These are phyloP conservation scores for Xylaria venustula DNA, from an alignment of 495 filamentous ascomycete species.

Conservation along the genomic window DNA sequence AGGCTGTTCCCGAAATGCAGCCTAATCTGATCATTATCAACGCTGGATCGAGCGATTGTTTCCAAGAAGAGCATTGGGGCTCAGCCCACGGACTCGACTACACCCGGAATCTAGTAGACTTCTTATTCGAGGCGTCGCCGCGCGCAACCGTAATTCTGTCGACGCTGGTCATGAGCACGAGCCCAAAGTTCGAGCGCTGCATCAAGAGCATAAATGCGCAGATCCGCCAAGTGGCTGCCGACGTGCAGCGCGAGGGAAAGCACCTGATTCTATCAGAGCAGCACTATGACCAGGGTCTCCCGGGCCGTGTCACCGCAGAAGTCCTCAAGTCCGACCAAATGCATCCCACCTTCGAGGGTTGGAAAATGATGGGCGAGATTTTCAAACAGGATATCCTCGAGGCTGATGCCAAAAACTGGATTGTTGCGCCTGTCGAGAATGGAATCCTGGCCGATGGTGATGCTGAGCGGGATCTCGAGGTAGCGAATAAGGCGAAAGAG, in stretches of 20 bases:
- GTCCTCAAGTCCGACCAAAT: slow-evolving; percentile 23
- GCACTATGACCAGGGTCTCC: slow-evolving; percentile 24
- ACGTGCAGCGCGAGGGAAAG: slow-evolving; percentile 36
- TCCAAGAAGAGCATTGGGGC: slow-evolving; percentile 28
- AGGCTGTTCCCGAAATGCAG: slow-evolving; percentile 25
- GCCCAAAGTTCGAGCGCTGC: slow-evolving; percentile 29
- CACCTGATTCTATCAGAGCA: slow-evolving; percentile 23
- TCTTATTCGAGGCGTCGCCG: slow-evolving; percentile 28
- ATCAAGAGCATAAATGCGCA: slow-evolving; percentile 33
- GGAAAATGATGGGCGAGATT: slow-evolving; percentile 45
- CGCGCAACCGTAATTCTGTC: slow-evolving; percentile 25
- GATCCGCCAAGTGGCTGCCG: slow-evolving; percentile 34
- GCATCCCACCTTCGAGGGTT: slow-evolving; percentile 46
- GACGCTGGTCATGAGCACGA: slow-evolving; percentile 24
- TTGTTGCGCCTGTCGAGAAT: slow-evolving; percentile 31
- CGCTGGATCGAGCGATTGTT: slow-evolving; percentile 32
- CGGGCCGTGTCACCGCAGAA: slow-evolving; percentile 26
- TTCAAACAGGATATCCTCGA: slow-evolving; percentile 39
- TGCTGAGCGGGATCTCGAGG: slow-evolving; percentile 23
- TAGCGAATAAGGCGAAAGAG: slow-evolving; percentile 18
- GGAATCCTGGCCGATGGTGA: slow-evolving; percentile 30
- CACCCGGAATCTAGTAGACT: slow-evolving; percentile 27
- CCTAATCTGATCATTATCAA: slow-evolving; percentile 32
- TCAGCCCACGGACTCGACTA: slow-evolving; percentile 23
- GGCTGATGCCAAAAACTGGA: slow-evolving; percentile 36